These are phyloP conservation scores for Aspergillus nanangensis DNA, from an alignment of 495 filamentous ascomycete genomes.

Conservation along the genomic window DNA sequence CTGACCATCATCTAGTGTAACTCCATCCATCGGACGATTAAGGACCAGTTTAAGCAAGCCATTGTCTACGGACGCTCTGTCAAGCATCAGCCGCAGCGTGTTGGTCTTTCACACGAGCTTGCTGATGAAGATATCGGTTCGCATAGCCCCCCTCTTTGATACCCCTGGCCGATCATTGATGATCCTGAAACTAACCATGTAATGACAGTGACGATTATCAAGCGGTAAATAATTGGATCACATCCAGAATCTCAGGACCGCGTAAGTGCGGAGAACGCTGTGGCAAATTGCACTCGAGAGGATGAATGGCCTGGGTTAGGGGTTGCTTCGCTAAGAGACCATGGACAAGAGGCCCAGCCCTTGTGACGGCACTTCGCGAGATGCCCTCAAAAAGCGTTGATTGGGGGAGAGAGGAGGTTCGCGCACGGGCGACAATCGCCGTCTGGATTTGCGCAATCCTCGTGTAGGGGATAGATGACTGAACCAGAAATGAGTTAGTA, in stretches of 20 bases:
- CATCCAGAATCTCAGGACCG: constrained; percentile 23
- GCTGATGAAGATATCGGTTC: constrained; percentile 96
- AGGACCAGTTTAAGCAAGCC: constrained; percentile 92
- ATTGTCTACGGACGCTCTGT: constrained; percentile 97
- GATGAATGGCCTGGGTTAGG: constrained; percentile 24
- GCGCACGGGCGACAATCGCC: constrained; percentile 31
- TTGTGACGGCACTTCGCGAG: constrained; percentile 28
- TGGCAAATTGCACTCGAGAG: constrained; percentile 26
- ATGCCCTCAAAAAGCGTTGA: constrained; percentile 32
- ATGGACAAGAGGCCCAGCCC: constrained; percentile 17
- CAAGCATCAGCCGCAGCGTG: constrained; percentile 96
- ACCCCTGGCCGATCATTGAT: background rate
- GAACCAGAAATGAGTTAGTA: constrained; percentile 13
- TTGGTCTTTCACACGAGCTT: constrained; percentile 87
- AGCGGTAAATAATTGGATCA: constrained; percentile 58
- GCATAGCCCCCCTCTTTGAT: constrained; percentile 24
- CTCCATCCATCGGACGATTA: constrained; percentile 90
- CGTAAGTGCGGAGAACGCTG: constrained; percentile 23
- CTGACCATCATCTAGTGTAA: constrained; percentile 66
- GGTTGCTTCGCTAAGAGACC: constrained; percentile 15
- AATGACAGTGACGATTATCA: constrained; percentile 82
- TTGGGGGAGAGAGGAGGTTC: constrained; percentile 18
- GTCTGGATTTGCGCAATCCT: constrained; percentile 20
- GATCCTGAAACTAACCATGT: constrained; percentile 30
- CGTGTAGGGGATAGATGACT: constrained; percentile 20